Conservation (phyloP, 306 rosid species). For the Morella rubra region DNA sequence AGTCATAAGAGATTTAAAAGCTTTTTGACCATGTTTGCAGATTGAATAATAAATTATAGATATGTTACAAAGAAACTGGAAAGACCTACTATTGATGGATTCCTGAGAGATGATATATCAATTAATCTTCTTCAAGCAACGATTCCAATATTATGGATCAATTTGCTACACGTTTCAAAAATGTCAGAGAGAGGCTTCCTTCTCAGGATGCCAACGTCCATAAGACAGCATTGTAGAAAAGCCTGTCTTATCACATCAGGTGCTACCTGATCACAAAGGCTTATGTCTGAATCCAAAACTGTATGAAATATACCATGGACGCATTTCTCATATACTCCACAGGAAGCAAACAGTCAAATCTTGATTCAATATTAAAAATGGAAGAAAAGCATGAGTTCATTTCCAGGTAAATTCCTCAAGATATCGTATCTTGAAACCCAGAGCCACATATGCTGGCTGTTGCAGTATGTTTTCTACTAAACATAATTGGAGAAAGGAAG, state of each 20-base stretch:
- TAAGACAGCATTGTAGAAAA: background rate
- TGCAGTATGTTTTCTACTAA: background rate
- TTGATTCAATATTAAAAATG: background rate
- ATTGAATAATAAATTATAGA: background rate
- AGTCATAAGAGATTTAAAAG: constrained; percentile 11
- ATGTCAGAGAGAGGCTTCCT: background rate
- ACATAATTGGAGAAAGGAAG: background rate
- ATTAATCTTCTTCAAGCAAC: constrained; percentile 1
- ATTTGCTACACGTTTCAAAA: background rate
- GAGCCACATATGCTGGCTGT: background rate
- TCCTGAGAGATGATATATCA: background rate
- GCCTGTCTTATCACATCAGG: too few relatives aligned
- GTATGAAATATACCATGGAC: background rate
- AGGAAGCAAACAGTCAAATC: background rate
- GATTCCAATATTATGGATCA: background rate
- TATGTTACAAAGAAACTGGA: background rate
- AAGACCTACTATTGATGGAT: background rate
- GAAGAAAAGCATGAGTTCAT: background rate
- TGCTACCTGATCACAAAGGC: background rate
- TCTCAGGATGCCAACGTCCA: background rate
- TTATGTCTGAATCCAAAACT: background rate
- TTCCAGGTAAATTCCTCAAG: background rate
- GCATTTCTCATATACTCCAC: background rate
- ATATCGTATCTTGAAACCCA: background rate
- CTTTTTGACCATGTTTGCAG: constrained; percentile 2